Conservation (phyloP, 371 early-diverging fungal genomes). For the Chytridiales sp. region DNA sequence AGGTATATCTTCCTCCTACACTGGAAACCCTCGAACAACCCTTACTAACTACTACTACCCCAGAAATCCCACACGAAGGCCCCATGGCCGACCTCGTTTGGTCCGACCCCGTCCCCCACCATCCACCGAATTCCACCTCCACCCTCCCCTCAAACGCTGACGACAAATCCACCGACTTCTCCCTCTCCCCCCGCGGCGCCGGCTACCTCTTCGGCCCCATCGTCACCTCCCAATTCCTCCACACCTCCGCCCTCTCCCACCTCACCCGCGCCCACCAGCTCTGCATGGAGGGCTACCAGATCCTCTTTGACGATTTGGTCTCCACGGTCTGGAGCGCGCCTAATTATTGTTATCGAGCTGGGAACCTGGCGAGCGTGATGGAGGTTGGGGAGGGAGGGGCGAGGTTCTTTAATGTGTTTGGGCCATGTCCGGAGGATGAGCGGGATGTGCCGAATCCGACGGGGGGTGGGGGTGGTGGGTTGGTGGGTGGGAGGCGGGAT, state of each 20-base stretch:
- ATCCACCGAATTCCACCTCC: conserved; percentile 9
- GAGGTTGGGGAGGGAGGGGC: conserved; percentile 82
- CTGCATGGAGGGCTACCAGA: conserved; percentile 93
- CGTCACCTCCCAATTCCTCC: conserved; percentile 81
- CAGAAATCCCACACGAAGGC: conserved; percentile 97
- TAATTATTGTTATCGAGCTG: conserved; percentile 95
- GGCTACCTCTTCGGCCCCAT: conserved; percentile 90
- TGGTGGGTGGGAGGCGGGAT: background rate
- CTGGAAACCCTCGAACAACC: conserved; percentile 3
- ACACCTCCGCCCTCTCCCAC: conserved; percentile 81
- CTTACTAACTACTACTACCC: conserved; percentile 20
- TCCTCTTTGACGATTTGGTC: conserved; percentile 81
- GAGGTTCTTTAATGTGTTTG: conserved; percentile 86
- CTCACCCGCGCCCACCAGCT: conserved; percentile 95
- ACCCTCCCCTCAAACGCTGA: conserved; percentile 37
- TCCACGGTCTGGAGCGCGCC: conserved; percentile 92
- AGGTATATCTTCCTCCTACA: conserved; percentile 51
- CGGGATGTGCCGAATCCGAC: conserved; percentile 34
- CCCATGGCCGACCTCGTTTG: conserved; percentile 98
- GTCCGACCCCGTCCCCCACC: conserved; percentile 81
- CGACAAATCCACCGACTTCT: conserved; percentile 73
- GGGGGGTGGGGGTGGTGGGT: conserved; percentile 8
- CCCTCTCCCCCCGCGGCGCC: conserved; percentile 89
- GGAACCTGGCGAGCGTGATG: conserved; percentile 89
- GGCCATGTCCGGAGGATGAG: conserved; percentile 82